Conservation (phyloP, 2,329 filamentous ascomycete species). For the Exophiala calicioides region DNA sequence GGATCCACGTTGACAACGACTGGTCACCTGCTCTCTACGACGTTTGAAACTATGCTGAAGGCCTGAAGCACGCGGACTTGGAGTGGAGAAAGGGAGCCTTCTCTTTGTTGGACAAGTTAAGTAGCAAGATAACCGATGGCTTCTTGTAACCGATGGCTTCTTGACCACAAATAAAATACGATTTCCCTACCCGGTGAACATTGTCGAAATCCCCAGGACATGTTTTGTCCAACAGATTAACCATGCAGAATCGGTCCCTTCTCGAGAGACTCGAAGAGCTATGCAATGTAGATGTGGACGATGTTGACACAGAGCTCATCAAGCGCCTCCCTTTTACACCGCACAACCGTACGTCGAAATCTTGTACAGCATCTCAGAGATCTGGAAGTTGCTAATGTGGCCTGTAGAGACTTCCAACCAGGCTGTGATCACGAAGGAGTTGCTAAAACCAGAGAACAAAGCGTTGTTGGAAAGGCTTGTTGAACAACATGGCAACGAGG, state of each 20-base stretch:
- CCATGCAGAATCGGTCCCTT: background rate
- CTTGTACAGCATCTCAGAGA: background rate
- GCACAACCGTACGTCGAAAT: slow-evolving; percentile 5
- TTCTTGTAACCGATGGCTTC: too few species aligned
- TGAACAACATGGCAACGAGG: slow-evolving; percentile 2
- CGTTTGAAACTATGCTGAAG: too few species aligned
- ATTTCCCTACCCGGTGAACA: too few species aligned
- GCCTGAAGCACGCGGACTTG: too few species aligned
- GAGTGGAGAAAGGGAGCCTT: too few species aligned
- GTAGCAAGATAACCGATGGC: too few species aligned
- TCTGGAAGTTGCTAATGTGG: background rate
- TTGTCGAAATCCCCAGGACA: too few species aligned
- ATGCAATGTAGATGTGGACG: slow-evolving; percentile 7
- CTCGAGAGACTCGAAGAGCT: slow-evolving; percentile 5
- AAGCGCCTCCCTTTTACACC: slow-evolving; percentile 4
- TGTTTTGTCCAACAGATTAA: background rate
- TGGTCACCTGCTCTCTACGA: too few species aligned
- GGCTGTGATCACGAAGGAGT: background rate
- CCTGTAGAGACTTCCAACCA: slow-evolving; percentile 7
- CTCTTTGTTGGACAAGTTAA: too few species aligned
- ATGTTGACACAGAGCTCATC: background rate
- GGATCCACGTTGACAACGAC: too few species aligned
- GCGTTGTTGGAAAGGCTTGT: background rate
- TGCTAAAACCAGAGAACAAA: slow-evolving; percentile 1
- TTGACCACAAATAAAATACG: too few species aligned